Evolutionary conservation across 1,139 yeast species (phyloP).

Genomic region (Kodamaea plutei): DNA sequence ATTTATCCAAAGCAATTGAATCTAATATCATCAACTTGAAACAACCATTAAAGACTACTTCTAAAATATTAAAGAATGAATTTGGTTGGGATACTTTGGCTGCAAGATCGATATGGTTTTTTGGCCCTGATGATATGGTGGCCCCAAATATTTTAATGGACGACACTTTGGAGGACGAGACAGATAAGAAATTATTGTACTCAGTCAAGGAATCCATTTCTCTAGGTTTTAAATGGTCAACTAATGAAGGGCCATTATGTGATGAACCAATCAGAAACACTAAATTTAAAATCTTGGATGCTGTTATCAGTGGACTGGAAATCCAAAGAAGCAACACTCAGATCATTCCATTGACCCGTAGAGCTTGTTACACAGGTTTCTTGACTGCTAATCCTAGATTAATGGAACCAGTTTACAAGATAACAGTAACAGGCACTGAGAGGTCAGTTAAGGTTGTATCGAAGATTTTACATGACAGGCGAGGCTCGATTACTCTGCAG

Average conservation of each 20-base stretch:
- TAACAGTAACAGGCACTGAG: constrained; percentile 54
- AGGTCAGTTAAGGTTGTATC: constrained; percentile 43
- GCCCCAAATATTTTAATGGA: constrained; percentile 62
- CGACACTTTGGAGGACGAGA: constrained; percentile 73
- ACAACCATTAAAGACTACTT: constrained; percentile 39
- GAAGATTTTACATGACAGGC: constrained; percentile 53
- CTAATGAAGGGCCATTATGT: constrained; percentile 84
- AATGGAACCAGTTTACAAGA: constrained; percentile 78
- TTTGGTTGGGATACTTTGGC: constrained; percentile 83
- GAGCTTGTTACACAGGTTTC: constrained; percentile 81
- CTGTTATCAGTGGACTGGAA: constrained; percentile 45
- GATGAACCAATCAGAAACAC: constrained; percentile 77
- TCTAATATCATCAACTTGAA: constrained; percentile 38
- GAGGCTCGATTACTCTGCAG: constrained; percentile 50
- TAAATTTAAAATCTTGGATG: constrained; percentile 68
- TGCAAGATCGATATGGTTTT: constrained; percentile 77
- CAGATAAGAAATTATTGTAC: constrained; percentile 50
- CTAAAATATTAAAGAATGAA: constrained; percentile 52
- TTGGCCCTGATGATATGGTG: constrained; percentile 59
- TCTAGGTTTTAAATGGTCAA: constrained; percentile 83
- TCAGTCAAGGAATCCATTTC: constrained; percentile 51
- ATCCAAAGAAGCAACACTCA: constrained; percentile 62
- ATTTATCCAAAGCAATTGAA: constrained; percentile 56
- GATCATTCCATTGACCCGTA: constrained; percentile 74
- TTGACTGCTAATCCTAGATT: constrained; percentile 75